A percentile compares a stretch with the other conserved stretches of the same genome.
phyloP scores from a whole-genome alignment of 805 yeast species.

The Candida ipomoeae region DNA sequence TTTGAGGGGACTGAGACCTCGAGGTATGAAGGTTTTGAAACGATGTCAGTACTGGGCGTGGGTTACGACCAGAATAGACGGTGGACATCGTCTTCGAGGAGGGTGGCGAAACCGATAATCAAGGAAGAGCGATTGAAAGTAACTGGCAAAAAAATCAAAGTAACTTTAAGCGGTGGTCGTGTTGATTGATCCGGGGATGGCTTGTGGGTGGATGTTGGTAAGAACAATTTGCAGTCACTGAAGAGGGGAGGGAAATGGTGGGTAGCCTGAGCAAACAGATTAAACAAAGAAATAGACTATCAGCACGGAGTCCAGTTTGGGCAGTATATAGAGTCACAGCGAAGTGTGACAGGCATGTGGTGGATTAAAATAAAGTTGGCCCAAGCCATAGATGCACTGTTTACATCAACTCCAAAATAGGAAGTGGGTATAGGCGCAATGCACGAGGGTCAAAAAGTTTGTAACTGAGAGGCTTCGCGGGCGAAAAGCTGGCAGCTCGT shows the following conservation, averaged over 20 bases:
- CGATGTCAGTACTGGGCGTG: conserved; percentile 1
- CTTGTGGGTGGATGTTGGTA: neutral
- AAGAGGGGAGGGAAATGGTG: neutral
- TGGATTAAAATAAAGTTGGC: neutral
- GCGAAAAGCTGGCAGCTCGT: neutral
- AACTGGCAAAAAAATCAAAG: neutral
- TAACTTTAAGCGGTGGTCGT: neutral
- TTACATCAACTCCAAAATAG: conserved; percentile 2
- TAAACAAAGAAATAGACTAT: neutral
- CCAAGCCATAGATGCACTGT: conserved; percentile 3
- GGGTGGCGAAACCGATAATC: neutral
- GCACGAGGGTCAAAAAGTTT: neutral
- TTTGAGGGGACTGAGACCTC: conserved; percentile 1
- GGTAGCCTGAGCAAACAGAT: neutral
- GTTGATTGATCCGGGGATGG: neutral
- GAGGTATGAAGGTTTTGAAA: neutral
- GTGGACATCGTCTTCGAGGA: neutral
- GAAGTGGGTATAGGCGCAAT: conserved; percentile 2
- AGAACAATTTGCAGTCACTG: neutral
- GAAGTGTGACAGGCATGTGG: neutral
- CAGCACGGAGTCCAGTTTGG: neutral
- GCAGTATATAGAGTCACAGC: neutral
- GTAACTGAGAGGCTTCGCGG: conserved; percentile 1
- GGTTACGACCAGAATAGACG: neutral
- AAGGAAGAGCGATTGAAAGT: neutral